Conservation (phyloP, 1,284 basidiomycete species). For the Hypsizygus ulmarius region DNA sequence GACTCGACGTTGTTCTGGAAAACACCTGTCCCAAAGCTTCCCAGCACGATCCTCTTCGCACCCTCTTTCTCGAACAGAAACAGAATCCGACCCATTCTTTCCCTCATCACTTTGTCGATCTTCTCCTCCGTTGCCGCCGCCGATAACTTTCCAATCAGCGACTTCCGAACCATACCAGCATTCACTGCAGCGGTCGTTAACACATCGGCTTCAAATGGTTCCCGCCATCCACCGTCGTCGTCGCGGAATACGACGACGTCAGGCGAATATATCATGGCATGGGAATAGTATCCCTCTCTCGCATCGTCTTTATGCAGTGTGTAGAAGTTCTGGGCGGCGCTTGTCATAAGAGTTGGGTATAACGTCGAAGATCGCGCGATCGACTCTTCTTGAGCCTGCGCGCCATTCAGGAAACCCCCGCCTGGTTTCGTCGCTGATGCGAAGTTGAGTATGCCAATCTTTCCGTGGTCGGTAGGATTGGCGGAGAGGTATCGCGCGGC, state of each 20-base stretch:
- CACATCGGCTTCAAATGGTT: conserved; percentile 60
- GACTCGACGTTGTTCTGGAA: conserved; percentile 60
- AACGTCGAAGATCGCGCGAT: conserved; percentile 69
- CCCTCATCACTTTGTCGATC: conserved; percentile 57
- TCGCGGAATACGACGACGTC: conserved; percentile 56
- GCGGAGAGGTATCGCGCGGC: conserved; percentile 38
- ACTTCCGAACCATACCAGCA: conserved; percentile 55
- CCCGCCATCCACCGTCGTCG: conserved; percentile 53
- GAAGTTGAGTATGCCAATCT: conserved; percentile 66
- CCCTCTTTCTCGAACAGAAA: conserved; percentile 60
- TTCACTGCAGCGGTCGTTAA: conserved; percentile 72
- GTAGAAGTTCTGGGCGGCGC: conserved; percentile 56
- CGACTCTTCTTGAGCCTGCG: conserved; percentile 73
- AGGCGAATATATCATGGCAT: conserved; percentile 72
- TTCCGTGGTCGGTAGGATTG: conserved; percentile 22
- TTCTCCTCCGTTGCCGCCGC: conserved; percentile 44
- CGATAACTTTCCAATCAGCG: conserved; percentile 22
- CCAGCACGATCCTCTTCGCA: conserved; percentile 59
- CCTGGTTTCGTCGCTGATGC: conserved; percentile 70
- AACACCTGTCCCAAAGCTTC: conserved; percentile 74
- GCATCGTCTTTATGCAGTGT: conserved; percentile 47
- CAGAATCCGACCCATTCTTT: conserved; percentile 66
- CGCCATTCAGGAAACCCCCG: conserved; percentile 66
- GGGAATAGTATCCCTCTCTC: conserved; percentile 59
- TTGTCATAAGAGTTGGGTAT: conserved; percentile 58